Base-by-base conservation (phyloP, 106 monocot genomes). In the Gastrodia elata region DNA sequence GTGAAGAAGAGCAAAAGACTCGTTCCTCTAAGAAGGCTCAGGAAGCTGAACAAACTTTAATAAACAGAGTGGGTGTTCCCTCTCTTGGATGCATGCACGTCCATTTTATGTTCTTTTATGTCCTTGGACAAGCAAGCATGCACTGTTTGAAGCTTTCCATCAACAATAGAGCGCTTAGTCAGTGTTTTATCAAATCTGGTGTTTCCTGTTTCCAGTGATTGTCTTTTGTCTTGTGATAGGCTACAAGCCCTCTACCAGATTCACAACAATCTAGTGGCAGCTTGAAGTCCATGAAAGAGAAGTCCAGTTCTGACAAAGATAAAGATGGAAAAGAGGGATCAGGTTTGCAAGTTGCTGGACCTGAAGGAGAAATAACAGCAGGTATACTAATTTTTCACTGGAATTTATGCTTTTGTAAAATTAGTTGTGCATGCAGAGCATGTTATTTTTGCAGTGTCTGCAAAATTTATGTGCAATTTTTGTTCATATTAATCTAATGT, bases 301-400 rank as follows among this genome's bases (percentile, higher is more conserved):
- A 96, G 73, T 84, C 87, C 20, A 74, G 79, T 40, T 74, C 83
- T 82, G 30, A 65, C 77, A 46, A 69, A 69, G 91, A 94, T 41
- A 96, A 96, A 77, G 92, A 96, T 77, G 38, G 77, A 70, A 96
- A 96, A 85, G 96, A 96, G 59, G 79, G 79, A 22, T 83, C 96
- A 46, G 65, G 72, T 27, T 75, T 96, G 75, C 89, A 96, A 75
- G 79, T 92, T 84, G 90, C 79, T 84, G 96, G 96, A 5, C 73
- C 92, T 79, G 72, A 83, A 82, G 92, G 92, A 69, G 96, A 96
- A 78, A 96, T 96, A 35, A 87, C 96, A 71, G 96, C 91, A 82
- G 96, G 96, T 25, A 69, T 69, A 10, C 35, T 69, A 36, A 9
- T 36, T 36, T 67, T 37, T 15, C 26, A 18, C 15, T 16, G 34